phyloP scores from a whole-genome alignment of 1,284 basidiomycete species.

The Cerioporus squamosus region DNA sequence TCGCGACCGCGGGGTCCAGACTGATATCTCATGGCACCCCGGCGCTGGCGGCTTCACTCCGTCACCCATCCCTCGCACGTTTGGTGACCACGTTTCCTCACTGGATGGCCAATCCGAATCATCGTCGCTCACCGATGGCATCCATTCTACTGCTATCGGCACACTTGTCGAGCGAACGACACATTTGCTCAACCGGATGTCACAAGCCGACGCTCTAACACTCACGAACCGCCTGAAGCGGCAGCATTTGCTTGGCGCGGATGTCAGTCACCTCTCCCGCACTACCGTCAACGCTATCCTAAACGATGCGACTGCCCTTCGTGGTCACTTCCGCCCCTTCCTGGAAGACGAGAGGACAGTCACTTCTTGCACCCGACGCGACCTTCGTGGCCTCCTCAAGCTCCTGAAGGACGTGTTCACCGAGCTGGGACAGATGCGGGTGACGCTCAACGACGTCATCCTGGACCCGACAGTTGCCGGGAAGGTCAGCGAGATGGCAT shows the following conservation, averaged over 20 bases:
- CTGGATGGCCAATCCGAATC: constrained; percentile 68
- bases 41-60: constrained; percentile 31
- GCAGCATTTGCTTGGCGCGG: constrained; percentile 83
- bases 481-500: constrained; percentile 71
- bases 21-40: constrained; percentile 49
- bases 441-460: constrained; percentile 88
- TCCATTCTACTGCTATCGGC: constrained; percentile 51
- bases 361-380: constrained; percentile 75
- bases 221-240: constrained; percentile 90
- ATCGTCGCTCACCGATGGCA: constrained; percentile 63
- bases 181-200: constrained; percentile 70
- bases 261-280: constrained; percentile 87
- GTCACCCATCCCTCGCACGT: constrained; percentile 42
- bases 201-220: constrained; percentile 86
- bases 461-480: constrained; percentile 82
- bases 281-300: constrained; percentile 82
- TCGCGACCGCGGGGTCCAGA: constrained; percentile 76
- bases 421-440: constrained; percentile 84
- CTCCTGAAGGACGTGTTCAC: constrained; percentile 85
- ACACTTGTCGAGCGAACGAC: constrained; percentile 75
- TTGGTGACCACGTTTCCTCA: constrained; percentile 48
- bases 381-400: constrained; percentile 85
- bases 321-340: constrained; percentile 78
- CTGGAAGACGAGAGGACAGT: constrained; percentile 70
- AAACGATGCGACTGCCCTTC: constrained; percentile 72